Conservation (phyloP, 2,329 filamentous ascomycete species). For the Westerdykella aurantiaca region DNA sequence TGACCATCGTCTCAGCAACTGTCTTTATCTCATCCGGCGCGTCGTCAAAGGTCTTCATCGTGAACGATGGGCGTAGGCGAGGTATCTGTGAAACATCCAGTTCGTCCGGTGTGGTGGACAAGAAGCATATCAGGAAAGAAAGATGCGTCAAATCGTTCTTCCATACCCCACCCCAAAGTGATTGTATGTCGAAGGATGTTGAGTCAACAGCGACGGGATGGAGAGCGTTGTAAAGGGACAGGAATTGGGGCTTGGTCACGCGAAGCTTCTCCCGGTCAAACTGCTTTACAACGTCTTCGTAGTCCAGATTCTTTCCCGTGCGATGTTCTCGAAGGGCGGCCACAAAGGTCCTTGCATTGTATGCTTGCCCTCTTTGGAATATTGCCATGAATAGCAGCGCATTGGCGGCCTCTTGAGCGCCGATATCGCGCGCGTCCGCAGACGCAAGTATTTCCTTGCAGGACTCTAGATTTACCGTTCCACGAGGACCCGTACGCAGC, state of each 20-base stretch:
- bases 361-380: slow-evolving; percentile 56
- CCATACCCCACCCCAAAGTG: slow-evolving; percentile 86
- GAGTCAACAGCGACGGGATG: slow-evolving; percentile 62
- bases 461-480: slow-evolving; percentile 69
- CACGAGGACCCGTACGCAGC: slow-evolving; percentile 66
- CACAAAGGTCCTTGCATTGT: slow-evolving; percentile 64
- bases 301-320: slow-evolving; percentile 53
- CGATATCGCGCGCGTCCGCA: slow-evolving; percentile 59
- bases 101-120: slow-evolving; percentile 67
- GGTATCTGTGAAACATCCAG: slow-evolving; percentile 83
- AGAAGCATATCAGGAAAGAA: slow-evolving; percentile 86
- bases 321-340: slow-evolving; percentile 52
- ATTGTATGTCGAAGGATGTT: slow-evolving; percentile 72
- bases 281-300: slow-evolving; percentile 64
- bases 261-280: slow-evolving; percentile 77
- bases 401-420: slow-evolving; percentile 74
- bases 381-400: slow-evolving; percentile 68
- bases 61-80: slow-evolving; percentile 71
- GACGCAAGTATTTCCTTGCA: slow-evolving; percentile 55
- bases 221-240: slow-evolving; percentile 73
- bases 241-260: slow-evolving; percentile 73
- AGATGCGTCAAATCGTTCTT: slow-evolving; percentile 79
- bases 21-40: slow-evolving; percentile 55
- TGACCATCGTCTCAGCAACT: slow-evolving; percentile 62
- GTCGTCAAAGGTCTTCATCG: slow-evolving; percentile 56